Conservation (phyloP, 1,284 basidiomycete genomes). For the Cystobasidium slooffiae region DNA sequence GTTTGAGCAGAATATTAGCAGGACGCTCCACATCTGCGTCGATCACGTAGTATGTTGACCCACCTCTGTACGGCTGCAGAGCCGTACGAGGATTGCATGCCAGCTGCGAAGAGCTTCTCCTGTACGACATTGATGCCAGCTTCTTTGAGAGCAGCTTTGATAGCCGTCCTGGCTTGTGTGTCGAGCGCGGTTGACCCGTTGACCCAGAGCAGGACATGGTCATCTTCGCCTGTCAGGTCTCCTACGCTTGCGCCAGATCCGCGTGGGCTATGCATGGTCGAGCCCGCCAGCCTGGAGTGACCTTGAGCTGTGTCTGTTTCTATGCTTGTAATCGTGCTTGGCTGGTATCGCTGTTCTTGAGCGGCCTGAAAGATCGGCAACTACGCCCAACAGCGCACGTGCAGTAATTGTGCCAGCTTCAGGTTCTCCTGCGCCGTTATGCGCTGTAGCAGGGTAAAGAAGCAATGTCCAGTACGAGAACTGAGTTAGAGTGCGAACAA, state of each 20-base stretch:
- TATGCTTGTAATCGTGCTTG: too few relatives aligned
- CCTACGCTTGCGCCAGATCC: conserved; percentile 4
- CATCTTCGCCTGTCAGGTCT: neutral
- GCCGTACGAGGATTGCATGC: neutral
- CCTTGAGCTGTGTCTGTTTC: neutral
- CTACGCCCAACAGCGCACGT: too few relatives aligned
- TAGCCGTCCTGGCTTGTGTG: conserved; percentile 27
- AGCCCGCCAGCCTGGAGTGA: neutral
- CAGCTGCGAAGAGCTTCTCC: conserved; percentile 2
- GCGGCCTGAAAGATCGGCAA: too few relatives aligned
- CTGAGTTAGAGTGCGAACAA: too few relatives aligned
- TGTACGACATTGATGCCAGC: neutral
- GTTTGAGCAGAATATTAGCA: neutral
- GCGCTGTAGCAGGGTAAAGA: too few relatives aligned
- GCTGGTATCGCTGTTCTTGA: too few relatives aligned
- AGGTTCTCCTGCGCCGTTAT: too few relatives aligned
- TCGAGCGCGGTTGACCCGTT: conserved; percentile 22
- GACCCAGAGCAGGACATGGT: conserved; percentile 10
- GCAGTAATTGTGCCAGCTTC: too few relatives aligned
- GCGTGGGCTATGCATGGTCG: neutral
- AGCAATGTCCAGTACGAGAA: too few relatives aligned
- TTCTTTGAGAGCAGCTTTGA: conserved; percentile 4
- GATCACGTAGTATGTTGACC: neutral
- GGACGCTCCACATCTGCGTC: neutral
- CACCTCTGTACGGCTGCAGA: neutral